Evolutionary conservation across 176 grass and related monocot genomes (phyloP).

Genomic region (Themeda triandra): DNA sequence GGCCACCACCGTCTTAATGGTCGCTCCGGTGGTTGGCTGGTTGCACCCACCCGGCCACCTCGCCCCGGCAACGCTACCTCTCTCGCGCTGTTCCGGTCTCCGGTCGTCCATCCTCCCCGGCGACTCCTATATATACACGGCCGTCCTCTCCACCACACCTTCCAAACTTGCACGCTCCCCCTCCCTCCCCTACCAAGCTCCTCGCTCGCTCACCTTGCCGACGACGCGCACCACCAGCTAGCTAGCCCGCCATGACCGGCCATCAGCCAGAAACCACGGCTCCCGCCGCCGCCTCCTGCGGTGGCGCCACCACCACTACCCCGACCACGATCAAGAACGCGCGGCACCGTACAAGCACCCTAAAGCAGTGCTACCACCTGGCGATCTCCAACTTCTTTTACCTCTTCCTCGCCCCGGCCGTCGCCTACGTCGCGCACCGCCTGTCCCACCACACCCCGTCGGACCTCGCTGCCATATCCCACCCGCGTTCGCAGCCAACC

Average conservation of each 20-base stretch:
- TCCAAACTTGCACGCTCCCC: neutral
- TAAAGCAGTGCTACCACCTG: slow-evolving; percentile 54
- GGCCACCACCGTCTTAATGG: slow-evolving; percentile 38
- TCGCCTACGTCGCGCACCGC: neutral
- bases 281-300: neutral
- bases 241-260: neutral
- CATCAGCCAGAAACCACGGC: neutral
- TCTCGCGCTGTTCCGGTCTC: neutral
- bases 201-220: too few species aligned
- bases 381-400: slow-evolving; percentile 43
- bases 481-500: neutral
- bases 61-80: neutral
- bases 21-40: slow-evolving; percentile 76
- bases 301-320: too few species aligned
- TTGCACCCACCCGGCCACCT: slow-evolving; percentile 52
- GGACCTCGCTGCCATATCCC: neutral
- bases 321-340: neutral
- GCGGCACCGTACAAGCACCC: neutral
- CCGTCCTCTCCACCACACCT: neutral
- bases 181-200: too few species aligned
- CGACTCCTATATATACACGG: slow-evolving; percentile 18
- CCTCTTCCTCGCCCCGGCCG: slow-evolving; percentile 29
- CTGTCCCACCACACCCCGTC: neutral
- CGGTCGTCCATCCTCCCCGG: neutral
- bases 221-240: neutral